These are phyloP conservation scores for Kazachstania psychrophila DNA, from an alignment of 805 yeast genomes.

Conservation along the genomic window DNA sequence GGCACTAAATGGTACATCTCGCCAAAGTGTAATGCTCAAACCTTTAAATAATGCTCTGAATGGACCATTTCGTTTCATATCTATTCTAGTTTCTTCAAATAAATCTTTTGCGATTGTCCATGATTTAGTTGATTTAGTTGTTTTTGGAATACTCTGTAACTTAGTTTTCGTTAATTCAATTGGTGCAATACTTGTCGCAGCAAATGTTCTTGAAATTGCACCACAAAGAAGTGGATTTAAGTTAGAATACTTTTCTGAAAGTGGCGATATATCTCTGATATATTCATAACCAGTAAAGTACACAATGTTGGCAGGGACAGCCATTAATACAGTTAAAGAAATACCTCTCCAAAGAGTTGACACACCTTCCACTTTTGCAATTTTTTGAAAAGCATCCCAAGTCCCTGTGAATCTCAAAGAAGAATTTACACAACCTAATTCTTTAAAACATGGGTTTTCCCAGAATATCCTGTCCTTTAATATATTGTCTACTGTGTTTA, in stretches of 20 bases:
- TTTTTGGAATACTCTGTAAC: conserved; percentile 74
- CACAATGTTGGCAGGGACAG: conserved; percentile 85
- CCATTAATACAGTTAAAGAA: conserved; percentile 73
- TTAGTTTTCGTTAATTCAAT: conserved; percentile 81
- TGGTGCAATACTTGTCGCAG: conserved; percentile 83
- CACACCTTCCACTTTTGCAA: conserved; percentile 64
- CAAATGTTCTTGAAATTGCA: conserved; percentile 65
- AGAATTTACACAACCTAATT: conserved; percentile 24
- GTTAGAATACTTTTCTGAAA: conserved; percentile 30
- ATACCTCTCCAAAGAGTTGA: conserved; percentile 83
- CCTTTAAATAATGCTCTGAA: conserved; percentile 68
- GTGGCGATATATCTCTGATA: conserved; percentile 64
- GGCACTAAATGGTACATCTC: conserved; percentile 96
- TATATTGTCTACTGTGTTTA: too few species aligned
- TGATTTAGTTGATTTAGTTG: conserved; percentile 20
- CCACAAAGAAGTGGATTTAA: conserved; percentile 81
- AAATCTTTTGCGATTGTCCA: conserved; percentile 36
- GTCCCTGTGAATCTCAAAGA: conserved; percentile 49
- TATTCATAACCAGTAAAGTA: conserved; percentile 92
- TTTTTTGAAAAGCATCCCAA: conserved; percentile 58
- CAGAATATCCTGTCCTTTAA: conserved; percentile 15
- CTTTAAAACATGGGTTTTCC: conserved; percentile 29
- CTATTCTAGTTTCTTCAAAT: conserved; percentile 42
- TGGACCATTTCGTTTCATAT: conserved; percentile 47
- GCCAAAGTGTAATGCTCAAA: conserved; percentile 78